Base-by-base conservation (phyloP, 2,329 filamentous ascomycete species). In the Neonectria hederae region DNA sequence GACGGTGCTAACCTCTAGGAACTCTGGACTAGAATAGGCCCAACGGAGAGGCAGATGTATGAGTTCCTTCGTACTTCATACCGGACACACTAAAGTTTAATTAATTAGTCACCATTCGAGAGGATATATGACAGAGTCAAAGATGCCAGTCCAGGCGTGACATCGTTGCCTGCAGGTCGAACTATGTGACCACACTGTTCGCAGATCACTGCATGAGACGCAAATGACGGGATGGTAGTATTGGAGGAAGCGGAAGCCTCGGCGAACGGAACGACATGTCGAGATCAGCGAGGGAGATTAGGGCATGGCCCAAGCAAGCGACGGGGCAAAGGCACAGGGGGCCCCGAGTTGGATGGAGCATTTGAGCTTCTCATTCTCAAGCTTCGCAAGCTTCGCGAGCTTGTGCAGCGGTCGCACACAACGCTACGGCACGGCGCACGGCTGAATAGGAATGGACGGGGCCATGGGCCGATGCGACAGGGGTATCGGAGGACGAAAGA, bases 251-350 rank as follows among this genome's bases (percentile, higher is more conserved):
- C 54, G 57, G 64, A 73, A 65, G 52, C 40, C 43, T 65, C 69
- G 69, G 63, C 60, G 52, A 55, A 48, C 58, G 56, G 70, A 62
- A 54, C 43, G 62, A 56, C 43, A 45, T 58, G 48, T 38, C 51
- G 56, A 56, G 59, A 66, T 70, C 59, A 64, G 64, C 28, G 49
- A 30, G 46, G 51, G 57, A 54, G 64, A 63, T 65, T 60, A 63
- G 52, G 56, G 57, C 59, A 70, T 40, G 49, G 51, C 51, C 52
- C 30, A 30, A 11, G 26, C 28, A 51, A 51, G 48, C 48, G 28
- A 49, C 24, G 17, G 26, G 32, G 26, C 9, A 21, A 11, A 43
- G 49, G 51, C 14, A 14, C 14, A 38, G 61, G 53, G 46, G 46
- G 46, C 24, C 17, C 17, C 42, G 43, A 26, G 42, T 32, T 57